These are phyloP conservation scores for Camellia sinensis DNA, from an alignment of 148 eudicot species.

Conservation along the genomic window DNA sequence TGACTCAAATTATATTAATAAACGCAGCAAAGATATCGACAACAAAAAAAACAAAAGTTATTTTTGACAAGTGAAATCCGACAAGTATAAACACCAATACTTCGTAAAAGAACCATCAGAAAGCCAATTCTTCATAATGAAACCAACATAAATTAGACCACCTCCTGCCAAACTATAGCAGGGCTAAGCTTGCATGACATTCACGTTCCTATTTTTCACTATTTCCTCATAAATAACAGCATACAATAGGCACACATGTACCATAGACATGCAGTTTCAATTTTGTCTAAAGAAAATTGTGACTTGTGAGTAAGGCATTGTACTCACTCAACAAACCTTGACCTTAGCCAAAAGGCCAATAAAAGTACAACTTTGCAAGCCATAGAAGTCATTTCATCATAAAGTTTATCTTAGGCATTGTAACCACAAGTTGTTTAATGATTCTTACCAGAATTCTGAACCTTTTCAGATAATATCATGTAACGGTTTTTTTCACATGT, in stretches of 20 bases:
- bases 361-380: background rate
- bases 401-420: background rate
- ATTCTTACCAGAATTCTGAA: slow-evolving; percentile 54
- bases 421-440: background rate
- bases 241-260: background rate
- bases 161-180: background rate
- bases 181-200: background rate
- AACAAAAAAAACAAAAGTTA: background rate
- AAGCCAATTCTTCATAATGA: background rate
- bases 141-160: background rate
- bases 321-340: background rate
- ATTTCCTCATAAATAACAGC: background rate
- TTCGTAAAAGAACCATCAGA: background rate
- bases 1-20: too few relatives aligned
- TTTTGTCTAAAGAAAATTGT: too few relatives aligned
- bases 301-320: background rate
- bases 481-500: slow-evolving; percentile 58
- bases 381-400: background rate
- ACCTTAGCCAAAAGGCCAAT: background rate
- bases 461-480: slow-evolving; percentile 77
- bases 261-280: background rate
- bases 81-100: background rate
- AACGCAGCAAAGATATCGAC: background rate
- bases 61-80: background rate
- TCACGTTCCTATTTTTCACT: background rate